Evolutionary conservation across 1,139 yeast species (phyloP).

Genomic region (Suhomyces chickasaworum): DNA sequence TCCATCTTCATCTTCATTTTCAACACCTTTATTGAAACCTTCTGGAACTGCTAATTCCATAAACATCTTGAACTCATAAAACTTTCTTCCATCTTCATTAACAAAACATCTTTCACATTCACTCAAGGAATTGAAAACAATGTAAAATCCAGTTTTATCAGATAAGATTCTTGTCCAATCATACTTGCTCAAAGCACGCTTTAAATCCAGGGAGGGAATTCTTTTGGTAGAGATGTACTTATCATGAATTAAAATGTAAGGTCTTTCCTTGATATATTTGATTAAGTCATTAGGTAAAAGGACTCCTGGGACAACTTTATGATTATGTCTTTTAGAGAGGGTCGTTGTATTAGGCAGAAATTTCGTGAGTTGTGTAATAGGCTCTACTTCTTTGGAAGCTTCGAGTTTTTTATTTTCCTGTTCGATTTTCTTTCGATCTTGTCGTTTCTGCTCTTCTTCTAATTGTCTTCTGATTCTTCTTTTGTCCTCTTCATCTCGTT

Average conservation of each 20-base stretch:
- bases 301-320: conserved; percentile 36
- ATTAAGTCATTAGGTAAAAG: conserved; percentile 49
- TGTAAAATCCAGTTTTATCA: conserved; percentile 67
- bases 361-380: conserved; percentile 12
- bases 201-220: conserved; percentile 56
- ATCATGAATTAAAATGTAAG: conserved; percentile 58
- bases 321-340: conserved; percentile 34
- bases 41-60: conserved; percentile 60
- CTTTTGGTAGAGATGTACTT: conserved; percentile 53
- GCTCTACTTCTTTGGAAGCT: conserved; percentile 12
- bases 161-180: conserved; percentile 67
- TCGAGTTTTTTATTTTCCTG: conserved; percentile 11
- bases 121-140: conserved; percentile 62
- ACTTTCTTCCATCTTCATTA: conserved; percentile 62
- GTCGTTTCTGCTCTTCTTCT: conserved; percentile 28
- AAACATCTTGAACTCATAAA: conserved; percentile 50
- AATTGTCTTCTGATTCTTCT: conserved; percentile 20
- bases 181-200: conserved; percentile 53
- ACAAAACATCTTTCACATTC: conserved; percentile 71
- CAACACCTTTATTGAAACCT: conserved; percentile 19
- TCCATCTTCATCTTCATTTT: conserved; percentile 12
- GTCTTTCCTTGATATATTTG: conserved; percentile 52
- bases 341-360: conserved; percentile 40
- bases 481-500: conserved; percentile 33
- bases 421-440: conserved; percentile 17